Evolutionary conservation across 768 basidiomycete genomes (phyloP).

Genomic region (Mycena haematopus): DNA sequence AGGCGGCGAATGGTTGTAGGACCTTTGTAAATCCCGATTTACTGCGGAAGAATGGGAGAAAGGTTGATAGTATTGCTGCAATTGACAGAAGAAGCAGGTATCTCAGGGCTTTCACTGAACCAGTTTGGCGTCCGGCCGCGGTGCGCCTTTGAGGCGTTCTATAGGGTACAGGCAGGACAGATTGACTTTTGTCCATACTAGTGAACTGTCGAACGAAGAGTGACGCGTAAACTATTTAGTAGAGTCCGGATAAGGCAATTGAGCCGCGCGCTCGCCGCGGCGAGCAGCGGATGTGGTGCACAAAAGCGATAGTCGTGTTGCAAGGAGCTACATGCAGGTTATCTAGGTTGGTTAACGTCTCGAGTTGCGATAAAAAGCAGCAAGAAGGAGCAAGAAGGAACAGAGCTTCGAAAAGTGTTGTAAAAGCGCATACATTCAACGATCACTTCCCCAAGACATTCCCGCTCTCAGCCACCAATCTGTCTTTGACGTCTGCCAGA

Average conservation of each 20-base stretch:
- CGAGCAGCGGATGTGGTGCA: too few species aligned
- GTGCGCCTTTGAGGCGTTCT: not conserved
- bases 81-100: conserved; percentile 36
- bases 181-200: conserved; percentile 14
- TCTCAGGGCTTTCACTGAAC: conserved; percentile 10
- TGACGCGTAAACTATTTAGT: too few species aligned
- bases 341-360: too few species aligned
- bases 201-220: too few species aligned
- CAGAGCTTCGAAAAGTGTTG: not conserved
- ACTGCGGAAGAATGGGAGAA: conserved; percentile 37
- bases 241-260: too few species aligned
- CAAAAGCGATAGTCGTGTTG: too few species aligned
- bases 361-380: not conserved
- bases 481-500: conserved; percentile 44
- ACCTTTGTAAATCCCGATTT: conserved; percentile 31
- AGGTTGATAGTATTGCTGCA: conserved; percentile 40
- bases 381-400: not conserved
- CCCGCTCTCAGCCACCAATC: conserved; percentile 49
- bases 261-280: too few species aligned
- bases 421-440: not conserved
- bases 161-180: not conserved
- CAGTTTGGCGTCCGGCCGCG: not conserved
- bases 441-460: conserved; percentile 39
- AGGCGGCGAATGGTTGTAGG: conserved; percentile 34
- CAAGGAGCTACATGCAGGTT: too few species aligned